Percentiles rank a stretch among this genome's conserved stretches.
These are phyloP conservation scores for Myxozyma neglecta DNA, from an alignment of 805 yeast species.

Conservation along the genomic window DNA sequence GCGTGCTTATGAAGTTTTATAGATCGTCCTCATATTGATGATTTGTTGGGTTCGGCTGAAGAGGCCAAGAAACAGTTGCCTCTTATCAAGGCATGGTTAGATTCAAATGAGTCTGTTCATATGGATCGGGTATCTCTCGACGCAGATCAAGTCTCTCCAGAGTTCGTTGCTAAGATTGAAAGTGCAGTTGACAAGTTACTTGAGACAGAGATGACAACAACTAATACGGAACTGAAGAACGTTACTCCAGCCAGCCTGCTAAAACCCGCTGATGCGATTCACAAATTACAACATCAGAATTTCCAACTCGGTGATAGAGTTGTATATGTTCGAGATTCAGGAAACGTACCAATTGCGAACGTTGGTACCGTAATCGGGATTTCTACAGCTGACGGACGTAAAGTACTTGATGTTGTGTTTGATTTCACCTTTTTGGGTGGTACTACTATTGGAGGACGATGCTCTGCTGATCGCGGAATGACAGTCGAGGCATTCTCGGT, in stretches of 20 bases:
- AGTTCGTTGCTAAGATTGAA: slow-evolving; percentile 69
- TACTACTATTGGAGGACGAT: slow-evolving; percentile 72
- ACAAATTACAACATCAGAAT: slow-evolving; percentile 68
- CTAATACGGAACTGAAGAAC: slow-evolving; percentile 58
- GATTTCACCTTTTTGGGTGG: slow-evolving; percentile 84
- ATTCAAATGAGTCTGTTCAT: slow-evolving; percentile 36
- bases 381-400: slow-evolving; percentile 13
- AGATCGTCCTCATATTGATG: slow-evolving; percentile 16
- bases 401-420: slow-evolving; percentile 67
- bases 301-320: slow-evolving; percentile 90
- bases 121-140: slow-evolving; percentile 69
- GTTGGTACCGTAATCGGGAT: slow-evolving; percentile 81
- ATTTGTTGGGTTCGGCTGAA: slow-evolving; percentile 31
- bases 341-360: slow-evolving; percentile 82
- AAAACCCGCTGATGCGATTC: slow-evolving; percentile 70
- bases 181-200: slow-evolving; percentile 47
- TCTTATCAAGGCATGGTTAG: slow-evolving; percentile 46
- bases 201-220: slow-evolving; percentile 35
- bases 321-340: slow-evolving; percentile 77
- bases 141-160: slow-evolving; percentile 71
- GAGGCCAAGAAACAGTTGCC: slow-evolving; percentile 37
- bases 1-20: not conserved
- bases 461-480: slow-evolving; percentile 77
- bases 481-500: slow-evolving; percentile 79
- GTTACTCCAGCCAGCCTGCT: slow-evolving; percentile 84